Percentiles rank a stretch among this genome's conserved stretches.
These are phyloP conservation scores for Coemansia pectinata DNA, from an alignment of 192 early-diverging fungal genomes.

Conservation along the genomic window DNA sequence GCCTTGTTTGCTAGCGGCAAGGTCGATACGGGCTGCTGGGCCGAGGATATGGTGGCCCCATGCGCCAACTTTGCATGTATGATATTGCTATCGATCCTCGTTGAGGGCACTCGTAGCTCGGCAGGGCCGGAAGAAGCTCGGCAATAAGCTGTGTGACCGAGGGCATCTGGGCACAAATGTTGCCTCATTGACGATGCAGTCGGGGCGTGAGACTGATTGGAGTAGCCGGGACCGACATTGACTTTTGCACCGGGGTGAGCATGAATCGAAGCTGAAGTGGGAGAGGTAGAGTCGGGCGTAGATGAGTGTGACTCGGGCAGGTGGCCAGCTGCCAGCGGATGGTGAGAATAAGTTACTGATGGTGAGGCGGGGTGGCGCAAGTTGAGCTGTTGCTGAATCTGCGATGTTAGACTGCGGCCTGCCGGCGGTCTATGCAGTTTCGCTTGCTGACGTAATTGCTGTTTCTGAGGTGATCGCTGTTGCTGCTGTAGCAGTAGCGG, in stretches of 20 bases:
- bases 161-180: not conserved
- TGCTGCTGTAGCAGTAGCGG: not conserved
- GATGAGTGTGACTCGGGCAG: slow-evolving; percentile 7
- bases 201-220: not conserved
- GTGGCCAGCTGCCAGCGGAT: slow-evolving; percentile 6
- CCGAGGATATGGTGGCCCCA: not conserved
- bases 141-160: not conserved
- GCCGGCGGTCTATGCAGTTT: not conserved
- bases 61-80: not conserved
- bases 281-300: not conserved
- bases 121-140: not conserved
- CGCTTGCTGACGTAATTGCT: not conserved
- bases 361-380: not conserved
- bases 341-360: not conserved
- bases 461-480: not conserved
- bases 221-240: not conserved
- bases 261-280: not conserved
- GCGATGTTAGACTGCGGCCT: not conserved
- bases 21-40: not conserved
- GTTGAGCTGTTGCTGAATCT: not conserved
- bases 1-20: not conserved
- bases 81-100: not conserved
- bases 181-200: not conserved
- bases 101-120: not conserved
- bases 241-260: not conserved